Conservation (phyloP, 1,284 basidiomycete species). For the Ceratobasidium papillatum region DNA sequence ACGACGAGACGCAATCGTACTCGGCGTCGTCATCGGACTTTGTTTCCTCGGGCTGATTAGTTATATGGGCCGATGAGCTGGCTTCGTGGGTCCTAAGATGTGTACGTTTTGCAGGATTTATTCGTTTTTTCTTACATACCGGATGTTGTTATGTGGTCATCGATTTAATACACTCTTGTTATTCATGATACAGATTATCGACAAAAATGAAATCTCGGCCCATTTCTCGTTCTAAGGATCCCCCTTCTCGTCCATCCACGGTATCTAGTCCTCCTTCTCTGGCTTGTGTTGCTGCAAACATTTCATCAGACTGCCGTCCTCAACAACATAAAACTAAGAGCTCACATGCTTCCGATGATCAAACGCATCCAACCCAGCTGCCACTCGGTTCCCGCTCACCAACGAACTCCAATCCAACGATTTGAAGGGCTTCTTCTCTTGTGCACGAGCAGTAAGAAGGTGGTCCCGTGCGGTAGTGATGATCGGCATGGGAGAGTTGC, state of each 20-base stretch:
- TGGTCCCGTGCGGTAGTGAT: slow-evolving; percentile 75
- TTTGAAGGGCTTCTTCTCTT: slow-evolving; percentile 64
- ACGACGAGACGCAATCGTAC: slow-evolving; percentile 87
- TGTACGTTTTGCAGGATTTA: background rate
- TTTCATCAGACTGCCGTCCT: background rate
- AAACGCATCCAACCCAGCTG: slow-evolving; percentile 72
- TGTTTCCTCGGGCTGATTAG: slow-evolving; percentile 82
- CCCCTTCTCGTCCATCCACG: background rate
- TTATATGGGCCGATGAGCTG: slow-evolving; percentile 68
- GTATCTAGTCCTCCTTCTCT: slow-evolving; percentile 8
- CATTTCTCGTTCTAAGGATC: too few relatives aligned
- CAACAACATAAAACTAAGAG: background rate
- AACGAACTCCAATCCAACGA: slow-evolving; percentile 77
- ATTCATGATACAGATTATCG: slow-evolving; percentile 10
- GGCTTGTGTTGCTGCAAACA: slow-evolving; percentile 38
- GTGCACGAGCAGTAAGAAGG: slow-evolving; percentile 77
- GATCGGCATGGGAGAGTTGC: slow-evolving; percentile 82
- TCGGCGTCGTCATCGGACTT: slow-evolving; percentile 87
- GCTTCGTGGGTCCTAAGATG: background rate
- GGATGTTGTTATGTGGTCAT: slow-evolving; percentile 6
- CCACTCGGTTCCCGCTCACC: slow-evolving; percentile 71
- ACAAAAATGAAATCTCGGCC: background rate
- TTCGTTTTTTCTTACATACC: background rate
- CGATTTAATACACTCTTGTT: slow-evolving; percentile 20
- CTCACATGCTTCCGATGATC: slow-evolving; percentile 55